Evolutionary conservation across 768 basidiomycete genomes (phyloP).

Genomic region (Xerocomus potaroensis): DNA sequence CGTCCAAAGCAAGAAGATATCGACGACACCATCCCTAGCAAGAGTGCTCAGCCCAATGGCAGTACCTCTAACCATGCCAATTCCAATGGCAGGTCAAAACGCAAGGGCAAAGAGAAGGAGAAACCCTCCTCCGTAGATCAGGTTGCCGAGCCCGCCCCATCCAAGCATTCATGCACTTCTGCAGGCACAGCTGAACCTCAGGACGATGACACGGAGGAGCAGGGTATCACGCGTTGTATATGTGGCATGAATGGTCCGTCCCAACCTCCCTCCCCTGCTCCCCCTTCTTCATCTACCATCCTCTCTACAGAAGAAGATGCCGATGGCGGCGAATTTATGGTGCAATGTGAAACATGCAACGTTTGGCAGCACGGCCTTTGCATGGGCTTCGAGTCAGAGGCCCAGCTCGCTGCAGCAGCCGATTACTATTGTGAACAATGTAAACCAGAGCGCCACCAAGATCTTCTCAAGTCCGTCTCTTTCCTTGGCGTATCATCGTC

Average conservation of each 20-base stretch:
- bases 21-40: slow-evolving; percentile 53
- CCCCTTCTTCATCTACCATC: slow-evolving; percentile 23
- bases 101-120: slow-evolving; percentile 66
- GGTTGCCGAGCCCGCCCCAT: slow-evolving; percentile 24
- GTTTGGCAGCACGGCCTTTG: slow-evolving; percentile 98
- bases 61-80: slow-evolving; percentile 26
- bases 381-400: slow-evolving; percentile 85
- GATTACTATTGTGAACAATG: slow-evolving; percentile 96
- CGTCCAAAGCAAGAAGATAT: slow-evolving; percentile 71
- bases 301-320: slow-evolving; percentile 60
- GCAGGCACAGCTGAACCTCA: slow-evolving; percentile 35
- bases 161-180: slow-evolving; percentile 27
- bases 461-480: slow-evolving; percentile 70
- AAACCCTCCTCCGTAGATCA: slow-evolving; percentile 35
- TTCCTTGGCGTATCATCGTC: slow-evolving; percentile 11
- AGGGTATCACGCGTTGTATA: slow-evolving; percentile 73
- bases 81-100: slow-evolving; percentile 46
- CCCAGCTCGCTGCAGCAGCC: slow-evolving; percentile 65
- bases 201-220: slow-evolving; percentile 47
- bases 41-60: slow-evolving; percentile 37
- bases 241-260: slow-evolving; percentile 76
- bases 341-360: slow-evolving; percentile 94
- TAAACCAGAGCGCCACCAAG: slow-evolving; percentile 77
- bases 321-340: slow-evolving; percentile 93
- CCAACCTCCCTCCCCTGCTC: slow-evolving; percentile 5